Evolutionary conservation across 2,329 filamentous ascomycete genomes (phyloP).

Genomic region (Tolypocladium paradoxum): DNA sequence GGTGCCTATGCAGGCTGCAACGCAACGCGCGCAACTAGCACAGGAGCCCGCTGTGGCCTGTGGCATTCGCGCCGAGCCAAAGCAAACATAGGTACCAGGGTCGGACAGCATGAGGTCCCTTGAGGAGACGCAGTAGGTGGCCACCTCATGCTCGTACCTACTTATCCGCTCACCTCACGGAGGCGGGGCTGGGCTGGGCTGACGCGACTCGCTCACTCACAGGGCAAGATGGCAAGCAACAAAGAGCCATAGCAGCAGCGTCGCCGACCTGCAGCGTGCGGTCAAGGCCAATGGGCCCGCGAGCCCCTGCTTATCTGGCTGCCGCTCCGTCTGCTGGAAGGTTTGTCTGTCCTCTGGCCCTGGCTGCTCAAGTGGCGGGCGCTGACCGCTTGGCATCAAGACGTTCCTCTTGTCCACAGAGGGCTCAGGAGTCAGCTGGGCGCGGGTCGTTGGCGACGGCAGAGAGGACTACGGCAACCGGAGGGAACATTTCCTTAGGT

Average conservation of each 20-base stretch:
- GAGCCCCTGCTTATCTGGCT: constrained; percentile 58
- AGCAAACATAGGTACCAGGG: background rate
- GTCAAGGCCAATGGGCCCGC: constrained; percentile 47
- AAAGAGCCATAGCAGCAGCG: constrained; percentile 43
- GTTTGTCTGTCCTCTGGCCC: constrained; percentile 24
- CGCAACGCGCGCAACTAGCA: background rate
- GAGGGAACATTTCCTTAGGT: constrained; percentile 65
- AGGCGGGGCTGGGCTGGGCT: background rate
- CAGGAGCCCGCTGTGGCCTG: background rate
- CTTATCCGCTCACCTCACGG: background rate
- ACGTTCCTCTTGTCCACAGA: constrained; percentile 71
- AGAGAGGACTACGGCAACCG: constrained; percentile 65
- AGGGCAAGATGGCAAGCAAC: constrained; percentile 61
- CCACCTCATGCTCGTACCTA: too few relatives aligned
- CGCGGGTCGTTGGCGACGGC: constrained; percentile 52
- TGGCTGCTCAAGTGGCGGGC: background rate
- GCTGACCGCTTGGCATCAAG: constrained; percentile 29
- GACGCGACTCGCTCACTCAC: constrained; percentile 3
- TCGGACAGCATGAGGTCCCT: constrained; percentile 23
- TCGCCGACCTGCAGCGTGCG: constrained; percentile 53
- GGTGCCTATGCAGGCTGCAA: background rate
- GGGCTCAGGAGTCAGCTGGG: constrained; percentile 56
- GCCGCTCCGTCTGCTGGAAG: constrained; percentile 91
- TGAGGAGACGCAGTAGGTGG: constrained; percentile 26
- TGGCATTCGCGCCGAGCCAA: background rate